These are phyloP conservation scores for Neostapfia colusana DNA, from an alignment of 176 grass and related monocot species.

Conservation along the genomic window DNA sequence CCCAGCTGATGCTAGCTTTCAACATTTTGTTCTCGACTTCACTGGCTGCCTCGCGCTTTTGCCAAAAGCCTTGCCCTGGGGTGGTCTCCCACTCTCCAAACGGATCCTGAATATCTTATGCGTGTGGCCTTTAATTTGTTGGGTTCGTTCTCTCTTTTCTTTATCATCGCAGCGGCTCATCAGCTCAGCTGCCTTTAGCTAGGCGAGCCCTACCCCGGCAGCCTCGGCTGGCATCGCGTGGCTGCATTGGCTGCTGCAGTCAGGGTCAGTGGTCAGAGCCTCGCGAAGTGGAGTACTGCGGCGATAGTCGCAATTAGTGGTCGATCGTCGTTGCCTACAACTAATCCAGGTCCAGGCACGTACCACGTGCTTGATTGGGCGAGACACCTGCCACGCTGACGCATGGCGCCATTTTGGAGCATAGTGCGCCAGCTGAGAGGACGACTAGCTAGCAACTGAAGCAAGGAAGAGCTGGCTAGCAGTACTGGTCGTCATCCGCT, in stretches of 20 bases:
- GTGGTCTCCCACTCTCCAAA: constrained; percentile 40
- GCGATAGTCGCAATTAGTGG: constrained; percentile 29
- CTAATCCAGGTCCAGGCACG: constrained; percentile 41
- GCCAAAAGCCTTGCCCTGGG: constrained; percentile 21
- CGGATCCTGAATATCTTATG: constrained; percentile 59
- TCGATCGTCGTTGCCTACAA: not conserved
- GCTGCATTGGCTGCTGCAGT: not conserved
- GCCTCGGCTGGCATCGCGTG: not conserved
- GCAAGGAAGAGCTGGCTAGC: not conserved
- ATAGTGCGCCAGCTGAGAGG: not conserved
- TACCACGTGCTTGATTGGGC: constrained; percentile 42
- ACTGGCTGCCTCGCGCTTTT: constrained; percentile 18
- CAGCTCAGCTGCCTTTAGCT: constrained; percentile 3
- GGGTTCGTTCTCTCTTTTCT: too few species aligned
- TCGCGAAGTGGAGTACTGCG: constrained; percentile 43
- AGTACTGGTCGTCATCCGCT: not conserved
- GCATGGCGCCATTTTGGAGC: not conserved
- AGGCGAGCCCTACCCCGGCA: not conserved
- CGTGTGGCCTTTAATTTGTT: constrained; percentile 30
- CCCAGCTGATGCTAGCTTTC: constrained; percentile 32
- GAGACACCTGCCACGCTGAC: constrained; percentile 28
- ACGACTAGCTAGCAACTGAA: not conserved
- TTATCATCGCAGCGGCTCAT: not conserved
- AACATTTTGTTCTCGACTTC: constrained; percentile 40
- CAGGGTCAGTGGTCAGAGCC: not conserved